Evolutionary conservation across 257 asterid genomes (phyloP).

Genomic region (Eustoma russellianum): DNA sequence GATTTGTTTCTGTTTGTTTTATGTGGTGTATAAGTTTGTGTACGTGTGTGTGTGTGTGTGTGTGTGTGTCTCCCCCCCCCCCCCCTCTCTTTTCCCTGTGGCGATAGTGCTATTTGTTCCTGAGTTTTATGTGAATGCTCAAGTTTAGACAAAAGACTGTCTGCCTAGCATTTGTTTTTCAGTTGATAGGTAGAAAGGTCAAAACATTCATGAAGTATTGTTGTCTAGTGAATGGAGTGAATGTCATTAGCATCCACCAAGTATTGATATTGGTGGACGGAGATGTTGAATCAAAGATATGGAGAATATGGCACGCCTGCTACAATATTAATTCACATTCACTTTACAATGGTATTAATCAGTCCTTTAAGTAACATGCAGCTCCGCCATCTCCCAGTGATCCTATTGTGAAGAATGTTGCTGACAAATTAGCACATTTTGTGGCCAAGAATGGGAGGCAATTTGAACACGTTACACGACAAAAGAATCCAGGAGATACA

Average conservation of each 20-base stretch:
- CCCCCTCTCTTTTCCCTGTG: too few species aligned
- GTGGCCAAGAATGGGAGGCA: conserved; percentile 97
- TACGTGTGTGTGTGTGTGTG: too few species aligned
- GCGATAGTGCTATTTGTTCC: too few species aligned
- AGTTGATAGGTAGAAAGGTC: conserved; percentile 21
- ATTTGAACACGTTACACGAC: conserved; percentile 79
- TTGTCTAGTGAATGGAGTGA: conserved; percentile 79
- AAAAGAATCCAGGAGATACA: conserved; percentile 90
- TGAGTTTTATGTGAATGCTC: neutral
- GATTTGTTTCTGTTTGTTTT: too few species aligned
- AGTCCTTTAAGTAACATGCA: conserved; percentile 97
- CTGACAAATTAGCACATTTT: conserved; percentile 87
- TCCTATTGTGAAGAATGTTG: conserved; percentile 86
- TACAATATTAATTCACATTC: conserved; percentile 76
- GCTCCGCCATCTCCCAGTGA: conserved; percentile 87
- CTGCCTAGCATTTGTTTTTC: conserved; percentile 10
- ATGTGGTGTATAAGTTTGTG: too few species aligned
- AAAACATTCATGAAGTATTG: conserved; percentile 55
- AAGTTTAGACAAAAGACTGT: neutral
- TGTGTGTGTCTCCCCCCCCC: too few species aligned
- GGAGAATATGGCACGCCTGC: conserved; percentile 78
- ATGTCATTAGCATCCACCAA: conserved; percentile 44
- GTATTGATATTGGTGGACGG: conserved; percentile 43
- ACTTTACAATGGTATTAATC: conserved; percentile 87
- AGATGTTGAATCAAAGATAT: conserved; percentile 74